A percentile compares a stretch with the other conserved stretches of the same genome.
Conservation (phyloP, 106 monocot genomes). For the Dactylorhiza incarnata region DNA sequence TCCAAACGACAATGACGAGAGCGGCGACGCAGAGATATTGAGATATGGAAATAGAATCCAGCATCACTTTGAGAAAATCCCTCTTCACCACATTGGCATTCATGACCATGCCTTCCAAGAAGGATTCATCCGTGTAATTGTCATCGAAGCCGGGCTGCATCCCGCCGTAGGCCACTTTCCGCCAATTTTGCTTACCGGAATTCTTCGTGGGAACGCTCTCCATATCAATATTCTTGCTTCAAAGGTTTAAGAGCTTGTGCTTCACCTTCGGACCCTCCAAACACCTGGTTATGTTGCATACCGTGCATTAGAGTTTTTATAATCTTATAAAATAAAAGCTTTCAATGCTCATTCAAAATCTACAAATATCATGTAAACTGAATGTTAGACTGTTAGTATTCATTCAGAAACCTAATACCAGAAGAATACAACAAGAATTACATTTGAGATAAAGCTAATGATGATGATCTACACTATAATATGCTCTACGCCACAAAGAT, state of each 20-base stretch:
- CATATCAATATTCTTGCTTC: slow-evolving; percentile 10
- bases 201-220: slow-evolving; percentile 17
- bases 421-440: no score
- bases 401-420: not conserved
- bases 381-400: not conserved
- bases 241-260: not conserved
- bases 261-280: not conserved
- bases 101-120: slow-evolving; percentile 91
- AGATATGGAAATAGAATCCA: slow-evolving; percentile 78
- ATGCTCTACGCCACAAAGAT: no score
- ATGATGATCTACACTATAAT: no score
- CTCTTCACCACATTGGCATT: slow-evolving; percentile 97
- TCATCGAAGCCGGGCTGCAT: slow-evolving; percentile 86
- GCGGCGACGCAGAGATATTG: slow-evolving; percentile 81
- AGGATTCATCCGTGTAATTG: slow-evolving; percentile 81
- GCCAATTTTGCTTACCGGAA: slow-evolving; percentile 47
- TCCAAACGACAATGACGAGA: slow-evolving; percentile 73
- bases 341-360: not conserved
- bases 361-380: not conserved
- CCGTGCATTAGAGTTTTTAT: not conserved
- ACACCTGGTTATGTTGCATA: not conserved
- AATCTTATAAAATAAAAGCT: not conserved
- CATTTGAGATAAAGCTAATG: no score
- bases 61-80: slow-evolving; percentile 62
- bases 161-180: slow-evolving; percentile 89